Percentiles rank a stretch among this genome's conserved stretches.
Conservation (phyloP, 805 yeast genomes). For the Schwanniomyces sp. region DNA sequence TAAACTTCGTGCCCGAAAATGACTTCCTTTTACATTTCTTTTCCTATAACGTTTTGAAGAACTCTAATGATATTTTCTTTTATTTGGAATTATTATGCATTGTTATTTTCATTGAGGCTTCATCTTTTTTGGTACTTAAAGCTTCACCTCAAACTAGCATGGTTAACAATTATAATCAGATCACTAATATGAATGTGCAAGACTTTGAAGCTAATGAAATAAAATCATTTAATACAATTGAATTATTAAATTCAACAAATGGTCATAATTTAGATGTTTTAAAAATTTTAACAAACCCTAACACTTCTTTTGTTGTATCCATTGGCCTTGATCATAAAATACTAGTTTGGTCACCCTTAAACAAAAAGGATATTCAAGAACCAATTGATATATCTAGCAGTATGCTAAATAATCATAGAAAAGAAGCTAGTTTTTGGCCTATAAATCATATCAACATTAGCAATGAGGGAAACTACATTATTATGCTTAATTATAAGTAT, state of each 20-base stretch:
- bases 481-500: constrained; percentile 49
- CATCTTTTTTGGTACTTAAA: constrained; percentile 20
- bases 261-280: constrained; percentile 67
- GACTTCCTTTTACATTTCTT: not conserved
- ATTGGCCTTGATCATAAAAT: constrained; percentile 75
- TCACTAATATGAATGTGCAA: constrained; percentile 4
- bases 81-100: constrained; percentile 56
- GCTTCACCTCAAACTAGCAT: constrained; percentile 12
- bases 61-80: constrained; percentile 49
- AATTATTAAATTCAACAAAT: constrained; percentile 16
- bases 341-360: constrained; percentile 71
- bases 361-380: constrained; percentile 13
- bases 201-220: constrained; percentile 16
- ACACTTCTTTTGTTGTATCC: constrained; percentile 63
- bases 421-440: constrained; percentile 59
- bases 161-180: not conserved
- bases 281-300: constrained; percentile 54
- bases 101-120: constrained; percentile 50
- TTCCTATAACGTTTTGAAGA: constrained; percentile 8
- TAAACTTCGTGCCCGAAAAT: constrained; percentile 1
- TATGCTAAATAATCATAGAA: constrained; percentile 43
- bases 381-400: constrained; percentile 37
- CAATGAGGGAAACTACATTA: constrained; percentile 57
- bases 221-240: constrained; percentile 28
- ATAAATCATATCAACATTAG: constrained; percentile 57